Base-by-base conservation (phyloP, 345 rosid genomes). In the Salix koriyanagi region DNA sequence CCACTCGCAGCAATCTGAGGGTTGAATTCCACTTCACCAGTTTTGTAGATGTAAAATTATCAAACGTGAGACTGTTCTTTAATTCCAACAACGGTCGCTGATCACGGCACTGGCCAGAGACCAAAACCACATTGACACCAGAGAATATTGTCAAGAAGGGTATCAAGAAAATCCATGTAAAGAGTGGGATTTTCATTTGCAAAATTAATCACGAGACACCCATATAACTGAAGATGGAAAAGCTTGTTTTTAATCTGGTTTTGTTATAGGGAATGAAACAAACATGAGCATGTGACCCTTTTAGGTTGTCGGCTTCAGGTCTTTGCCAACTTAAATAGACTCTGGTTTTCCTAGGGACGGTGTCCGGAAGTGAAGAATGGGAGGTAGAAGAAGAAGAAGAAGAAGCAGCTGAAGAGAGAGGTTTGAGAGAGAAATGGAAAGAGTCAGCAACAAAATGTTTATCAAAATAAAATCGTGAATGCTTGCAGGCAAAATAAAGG, bases 1-100 rank as follows among this genome's bases (percentile, higher is more conserved):
- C 89, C 90, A 90, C 1, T 62, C 14, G 65, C 84, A 85, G 65
- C 86, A 88, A 71, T 83, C 80, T 2, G 39, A 15, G 70, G 70
- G 25, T 56, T 13, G 19, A 70, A 77, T 54, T 65, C 90, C 91
- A 90, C 4, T 7, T 36, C 65, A 48, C 77, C 69, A 86, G 70
- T 48, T 66, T 79, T 0, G 19, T 39, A 1, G 87, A 84, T 1
- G 0, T 4, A 70, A 74, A 5, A 1, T n/a, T 37, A 36, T 67
- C 0, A 73, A 75, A 82, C 7, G 1, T 19, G 60, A 90, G 83
- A 41, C 66, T 69, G 23, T 37, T 82, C 72, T 76, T 83, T 64
- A 90, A 65, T 65, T 76, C 80, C 77, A 90, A 65, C 70, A 84
- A 32, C 0, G 78, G 42, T 36, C 65, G 80, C 81, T 88, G 89